phyloP scores from a whole-genome alignment of 352 stramenopile species.

The Pythium utonaiense region DNA sequence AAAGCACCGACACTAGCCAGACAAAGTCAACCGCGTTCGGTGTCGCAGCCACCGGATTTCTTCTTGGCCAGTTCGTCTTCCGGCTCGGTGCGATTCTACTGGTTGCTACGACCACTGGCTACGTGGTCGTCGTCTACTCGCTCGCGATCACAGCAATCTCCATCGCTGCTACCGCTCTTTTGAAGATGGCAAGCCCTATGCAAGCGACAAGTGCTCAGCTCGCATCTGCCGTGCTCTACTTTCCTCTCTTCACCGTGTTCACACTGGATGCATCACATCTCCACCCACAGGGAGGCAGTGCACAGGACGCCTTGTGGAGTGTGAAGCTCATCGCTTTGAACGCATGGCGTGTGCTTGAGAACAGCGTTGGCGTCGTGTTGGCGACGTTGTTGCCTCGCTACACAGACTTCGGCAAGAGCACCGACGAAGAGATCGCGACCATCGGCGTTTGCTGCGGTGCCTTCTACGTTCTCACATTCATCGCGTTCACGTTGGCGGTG shows the following conservation, averaged over 20 bases:
- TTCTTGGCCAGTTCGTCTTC: constrained; percentile 59
- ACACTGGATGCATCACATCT: constrained; percentile 49
- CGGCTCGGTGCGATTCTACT: constrained; percentile 56
- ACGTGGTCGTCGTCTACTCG: constrained; percentile 36
- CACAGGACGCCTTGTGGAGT: constrained; percentile 32
- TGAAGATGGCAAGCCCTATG: constrained; percentile 43
- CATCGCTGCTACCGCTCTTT: constrained; percentile 29
- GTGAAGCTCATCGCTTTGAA: constrained; percentile 40
- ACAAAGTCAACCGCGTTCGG: constrained; percentile 15
- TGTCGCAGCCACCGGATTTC: constrained; percentile 38
- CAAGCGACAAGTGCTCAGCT: constrained; percentile 32
- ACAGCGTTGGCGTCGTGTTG: constrained; percentile 37
- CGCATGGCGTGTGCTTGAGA: constrained; percentile 56
- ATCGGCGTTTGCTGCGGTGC: constrained; percentile 37
- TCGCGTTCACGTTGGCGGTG: constrained; percentile 29
- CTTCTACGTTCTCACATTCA: constrained; percentile 29
- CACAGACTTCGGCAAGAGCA: constrained; percentile 54
- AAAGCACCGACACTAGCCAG: background rate
- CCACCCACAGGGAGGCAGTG: constrained; percentile 28
- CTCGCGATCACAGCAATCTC: constrained; percentile 31
- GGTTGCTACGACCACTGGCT: constrained; percentile 58
- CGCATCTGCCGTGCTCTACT: constrained; percentile 47
- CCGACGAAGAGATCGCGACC: constrained; percentile 30
- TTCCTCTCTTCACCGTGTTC: constrained; percentile 69
- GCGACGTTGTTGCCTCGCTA: constrained; percentile 44